Base-by-base conservation (phyloP, 495 filamentous ascomycete species). In the Penicillium maclennaniae region DNA sequence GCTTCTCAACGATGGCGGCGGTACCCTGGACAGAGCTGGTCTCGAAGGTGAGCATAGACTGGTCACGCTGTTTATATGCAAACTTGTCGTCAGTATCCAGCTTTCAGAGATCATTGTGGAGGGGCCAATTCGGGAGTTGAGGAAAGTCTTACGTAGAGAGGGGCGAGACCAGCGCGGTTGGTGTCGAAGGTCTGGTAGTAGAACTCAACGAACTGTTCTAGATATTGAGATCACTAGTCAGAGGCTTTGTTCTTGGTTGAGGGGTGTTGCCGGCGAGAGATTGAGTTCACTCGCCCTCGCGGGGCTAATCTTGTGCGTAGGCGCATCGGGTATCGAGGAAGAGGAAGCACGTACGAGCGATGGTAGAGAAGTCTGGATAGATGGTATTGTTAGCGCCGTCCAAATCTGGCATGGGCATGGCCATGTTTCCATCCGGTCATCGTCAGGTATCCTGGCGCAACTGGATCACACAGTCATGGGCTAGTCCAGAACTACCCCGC, bases 41-140 rank as follows among this genome's bases (percentile, higher is more conserved):
- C 80, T 98, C 88, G 66, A 96, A 97, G 23, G 92, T 97, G 77
- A 97, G 78, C 87, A 95, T 95, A 39, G 93, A 97, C 40, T 85
- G 66, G 1, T 86, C 81, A 53, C 90, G 84, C 92, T 97, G 47
- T 67, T 51, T 16, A 20, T 34, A 28, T 20, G 15, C 17, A 27
- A 7, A 7, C 25, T 59, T 23, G 56, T 47, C 38, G 6, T 21
- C 31, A 34, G 38, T 40, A 40, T 40, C 19, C 26, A 27, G 7
- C n/a, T 45, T 25, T 23, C n/a, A 25, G 8, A 9, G 41, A 20
- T 41, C 37, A 27, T 49, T 49, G 8, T 10, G 21, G 6, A 27
- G 37, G 27, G 4, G 16, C 28, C 17, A 8, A 0, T 17, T 26
- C 7, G 7, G 10, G 17, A 25, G 19, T 10, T 10, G 15, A n/a